phyloP scores from a whole-genome alignment of 768 basidiomycete species.

The Pluteus cervinus region DNA sequence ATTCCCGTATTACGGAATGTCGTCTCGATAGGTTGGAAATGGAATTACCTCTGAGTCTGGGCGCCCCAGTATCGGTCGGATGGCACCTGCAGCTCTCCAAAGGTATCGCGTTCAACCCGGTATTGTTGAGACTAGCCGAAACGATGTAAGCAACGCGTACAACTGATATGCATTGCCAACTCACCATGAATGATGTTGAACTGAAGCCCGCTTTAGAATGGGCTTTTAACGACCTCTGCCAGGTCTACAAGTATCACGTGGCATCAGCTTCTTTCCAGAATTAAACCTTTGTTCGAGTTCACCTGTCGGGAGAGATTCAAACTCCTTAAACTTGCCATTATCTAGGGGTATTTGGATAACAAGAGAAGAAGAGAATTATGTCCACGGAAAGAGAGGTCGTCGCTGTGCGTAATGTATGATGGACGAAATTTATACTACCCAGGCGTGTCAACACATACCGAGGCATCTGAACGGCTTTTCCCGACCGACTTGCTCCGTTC shows the following conservation, averaged over 20 bases:
- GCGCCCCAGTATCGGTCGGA: constrained; percentile 90
- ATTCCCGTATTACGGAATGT: not conserved
- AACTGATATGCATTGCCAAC: not conserved
- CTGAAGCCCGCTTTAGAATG: too few relatives aligned
- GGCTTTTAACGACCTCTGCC: too few relatives aligned
- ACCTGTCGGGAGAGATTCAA: too few relatives aligned
- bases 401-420: too few relatives aligned
- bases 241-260: too few relatives aligned
- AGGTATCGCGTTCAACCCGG: constrained; percentile 88
- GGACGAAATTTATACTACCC: too few relatives aligned
- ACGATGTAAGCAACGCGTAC: not conserved
- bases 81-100: constrained; percentile 86
- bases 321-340: too few relatives aligned
- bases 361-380: too few relatives aligned
- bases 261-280: too few relatives aligned
- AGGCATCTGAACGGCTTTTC: constrained; percentile 13
- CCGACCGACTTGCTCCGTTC: constrained; percentile 16
- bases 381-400: too few relatives aligned
- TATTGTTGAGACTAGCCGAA: constrained; percentile 33
- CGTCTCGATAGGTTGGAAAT: not conserved
- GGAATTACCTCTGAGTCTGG: constrained; percentile 83
- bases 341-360: too few relatives aligned
- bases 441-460: constrained; percentile 5
- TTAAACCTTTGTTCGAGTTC: too few relatives aligned
- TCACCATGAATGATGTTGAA: constrained; percentile 3